Evolutionary conservation across 2,329 filamentous ascomycete species (phyloP), one percentile per base, ranked within the genome.

Genomic region (Pseudopithomyces chartarum): DNA sequence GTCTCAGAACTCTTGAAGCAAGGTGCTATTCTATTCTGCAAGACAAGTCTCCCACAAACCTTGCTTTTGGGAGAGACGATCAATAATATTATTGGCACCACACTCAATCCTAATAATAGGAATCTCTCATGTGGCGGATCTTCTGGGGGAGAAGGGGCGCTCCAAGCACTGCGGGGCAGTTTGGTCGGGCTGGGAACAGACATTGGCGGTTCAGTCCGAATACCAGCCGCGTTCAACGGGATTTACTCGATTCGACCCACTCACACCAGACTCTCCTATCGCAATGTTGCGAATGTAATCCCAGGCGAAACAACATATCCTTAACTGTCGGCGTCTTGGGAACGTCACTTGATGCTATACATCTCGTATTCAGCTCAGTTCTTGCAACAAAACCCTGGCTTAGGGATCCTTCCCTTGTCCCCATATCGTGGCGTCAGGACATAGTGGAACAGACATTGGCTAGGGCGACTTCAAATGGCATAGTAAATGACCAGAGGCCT

Each of bases 311-410:
- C 84, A 60, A 82, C 80, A 0, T 79, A 89, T 32, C 76, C 85
- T 88, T 84, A 0, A 84, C 88, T 1, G 81, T 88, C 15, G 89
- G 87, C 0, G 86, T 87, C 0, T 68, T 92, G 13, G 84, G 84
- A 0, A 83, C 82, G 0, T 85, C 83, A 1, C 73, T 83, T 1
- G 78, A 79, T 1, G 82, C 81, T 0, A 65, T 90, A 12, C 81
- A 80, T 39, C 72, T 90, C 3, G 66, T 87, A 2, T 79, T 86
- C 1, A 81, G 85, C 63, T 76, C 82, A 0, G 67, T 90, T 2
- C 74, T 92, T 1, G 77, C 76, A 13, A 81, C 81, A 32, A 65
- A 85, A 52, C 89, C 89, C 0, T 91, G 89, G 89, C 72, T 85
- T 1, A 75, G 84, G 59, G 89, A 91, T 69, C 88, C 89, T 0